Evolutionary conservation across 768 basidiomycete genomes (phyloP).

Genomic region (Tubosaeta sp.): DNA sequence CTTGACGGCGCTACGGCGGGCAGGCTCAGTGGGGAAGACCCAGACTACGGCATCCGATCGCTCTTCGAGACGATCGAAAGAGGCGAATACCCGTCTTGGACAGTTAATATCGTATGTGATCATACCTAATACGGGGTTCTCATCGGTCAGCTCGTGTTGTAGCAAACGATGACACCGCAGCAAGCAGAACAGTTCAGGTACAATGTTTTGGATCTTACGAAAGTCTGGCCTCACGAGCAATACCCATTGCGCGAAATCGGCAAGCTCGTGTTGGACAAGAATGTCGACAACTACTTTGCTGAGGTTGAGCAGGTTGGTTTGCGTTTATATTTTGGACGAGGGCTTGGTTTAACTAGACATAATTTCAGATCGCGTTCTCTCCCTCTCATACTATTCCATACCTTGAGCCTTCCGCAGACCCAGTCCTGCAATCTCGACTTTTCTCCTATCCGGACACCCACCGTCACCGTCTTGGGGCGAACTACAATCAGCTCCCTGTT

Average conservation of each 20-base stretch:
- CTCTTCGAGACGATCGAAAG: constrained; percentile 79
- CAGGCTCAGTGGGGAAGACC: constrained; percentile 65
- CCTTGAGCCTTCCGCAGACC: constrained; percentile 87
- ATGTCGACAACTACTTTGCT: constrained; percentile 84
- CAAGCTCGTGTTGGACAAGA: constrained; percentile 76
- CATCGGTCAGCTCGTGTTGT: constrained; percentile 12
- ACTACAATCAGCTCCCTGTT: constrained; percentile 85
- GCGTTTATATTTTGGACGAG: constrained; percentile 25
- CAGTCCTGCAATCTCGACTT: constrained; percentile 88
- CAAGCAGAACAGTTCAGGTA: constrained; percentile 89
- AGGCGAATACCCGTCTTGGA: constrained; percentile 69
- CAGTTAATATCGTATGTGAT: constrained; percentile 69
- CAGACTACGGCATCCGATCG: constrained; percentile 78
- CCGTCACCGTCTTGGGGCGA: constrained; percentile 75
- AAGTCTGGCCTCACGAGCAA: constrained; percentile 84
- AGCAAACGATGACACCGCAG: constrained; percentile 91
- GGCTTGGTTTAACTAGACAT: constrained; percentile 4
- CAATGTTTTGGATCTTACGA: constrained; percentile 89
- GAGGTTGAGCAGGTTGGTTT: constrained; percentile 84
- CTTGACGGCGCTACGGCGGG: constrained; percentile 64
- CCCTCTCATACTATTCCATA: constrained; percentile 87
- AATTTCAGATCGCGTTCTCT: constrained; percentile 65
- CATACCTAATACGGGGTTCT: not conserved
- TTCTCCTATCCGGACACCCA: constrained; percentile 94
- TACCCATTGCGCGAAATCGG: constrained; percentile 89